These are phyloP conservation scores for Umbelopsis ramanniana DNA, from an alignment of 192 early-diverging fungal genomes.

Conservation along the genomic window DNA sequence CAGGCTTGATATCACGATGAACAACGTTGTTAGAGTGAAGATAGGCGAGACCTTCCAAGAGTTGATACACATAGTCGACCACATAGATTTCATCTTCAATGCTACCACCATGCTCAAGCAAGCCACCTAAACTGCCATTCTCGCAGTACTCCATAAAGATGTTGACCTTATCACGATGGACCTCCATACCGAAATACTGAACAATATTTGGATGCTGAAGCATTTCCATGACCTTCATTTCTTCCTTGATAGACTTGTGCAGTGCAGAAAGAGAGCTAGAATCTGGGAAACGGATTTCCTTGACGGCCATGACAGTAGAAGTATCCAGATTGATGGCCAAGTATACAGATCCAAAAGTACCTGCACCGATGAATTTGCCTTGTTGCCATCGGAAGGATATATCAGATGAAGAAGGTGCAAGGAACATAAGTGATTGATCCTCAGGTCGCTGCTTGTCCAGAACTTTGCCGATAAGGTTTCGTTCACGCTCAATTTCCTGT, in stretches of 20 bases:
- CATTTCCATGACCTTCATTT: slow-evolving; percentile 92
- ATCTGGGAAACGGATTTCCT: slow-evolving; percentile 88
- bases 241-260: slow-evolving; percentile 79
- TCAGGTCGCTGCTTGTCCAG: slow-evolving; percentile 78
- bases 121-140: slow-evolving; percentile 69
- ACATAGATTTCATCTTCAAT: slow-evolving; percentile 76
- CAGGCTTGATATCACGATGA: slow-evolving; percentile 89
- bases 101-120: slow-evolving; percentile 82
- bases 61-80: slow-evolving; percentile 78
- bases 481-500: slow-evolving; percentile 50
- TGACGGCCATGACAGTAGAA: slow-evolving; percentile 88
- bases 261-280: slow-evolving; percentile 60
- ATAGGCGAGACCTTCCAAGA: slow-evolving; percentile 84
- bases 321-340: slow-evolving; percentile 83
- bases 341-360: slow-evolving; percentile 88
- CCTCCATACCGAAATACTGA: slow-evolving; percentile 89
- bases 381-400: slow-evolving; percentile 88
- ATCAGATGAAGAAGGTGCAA: slow-evolving; percentile 77
- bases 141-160: slow-evolving; percentile 94
- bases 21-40: slow-evolving; percentile 84
- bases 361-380: slow-evolving; percentile 82
- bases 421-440: slow-evolving; percentile 75
- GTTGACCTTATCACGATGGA: slow-evolving; percentile 86
- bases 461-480: slow-evolving; percentile 73
- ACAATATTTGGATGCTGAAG: slow-evolving; percentile 90